These are phyloP conservation scores for Asparagopsis taxiformis DNA, from an alignment of 31 red algal genomes.

Conservation along the genomic window DNA sequence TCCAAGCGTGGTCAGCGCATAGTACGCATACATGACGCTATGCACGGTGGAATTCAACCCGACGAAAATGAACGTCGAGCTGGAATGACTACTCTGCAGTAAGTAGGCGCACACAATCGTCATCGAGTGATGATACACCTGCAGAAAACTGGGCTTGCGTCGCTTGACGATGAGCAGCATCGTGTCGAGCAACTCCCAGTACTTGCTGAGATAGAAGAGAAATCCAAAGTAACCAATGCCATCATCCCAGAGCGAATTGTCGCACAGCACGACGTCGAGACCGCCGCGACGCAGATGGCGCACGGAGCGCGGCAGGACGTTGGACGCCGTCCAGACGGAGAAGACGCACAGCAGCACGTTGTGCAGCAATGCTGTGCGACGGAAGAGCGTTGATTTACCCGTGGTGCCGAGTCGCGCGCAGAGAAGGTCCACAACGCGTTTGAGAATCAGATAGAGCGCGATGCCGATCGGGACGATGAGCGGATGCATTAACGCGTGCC, in stretches of 20 bases:
- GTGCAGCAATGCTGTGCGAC: conserved; percentile 47
- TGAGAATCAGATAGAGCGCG: conserved; percentile 28
- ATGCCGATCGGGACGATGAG: conserved; percentile 22
- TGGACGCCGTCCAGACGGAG: conserved; percentile 46
- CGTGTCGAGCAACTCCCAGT: conserved; percentile 88
- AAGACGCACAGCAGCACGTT: conserved; percentile 70
- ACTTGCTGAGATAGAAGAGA: conserved; percentile 91
- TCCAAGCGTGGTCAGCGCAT: conserved; percentile 40
- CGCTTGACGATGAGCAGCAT: conserved; percentile 73
- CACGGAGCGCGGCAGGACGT: conserved; percentile 29
- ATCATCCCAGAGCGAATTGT: conserved; percentile 31
- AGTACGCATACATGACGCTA: conserved; percentile 82
- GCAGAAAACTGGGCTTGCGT: conserved; percentile 47
- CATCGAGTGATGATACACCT: conserved; percentile 74
- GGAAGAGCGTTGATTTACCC: conserved; percentile 45
- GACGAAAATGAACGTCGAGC: conserved; percentile 63
- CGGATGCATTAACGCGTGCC: conserved; percentile 55
- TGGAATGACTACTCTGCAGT: conserved; percentile 40
- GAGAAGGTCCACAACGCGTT: conserved; percentile 11
- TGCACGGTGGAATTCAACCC: conserved; percentile 68
- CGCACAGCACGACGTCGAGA: conserved; percentile 27
- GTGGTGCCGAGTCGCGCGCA: conserved; percentile 42
- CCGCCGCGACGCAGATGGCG: conserved; percentile 15
- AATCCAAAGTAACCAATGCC: conserved; percentile 61
- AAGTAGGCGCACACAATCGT: conserved; percentile 55